Percentiles rank a stretch among this genome's conserved stretches.
These are phyloP conservation scores for Onygenales sp. DNA, from an alignment of 2,329 filamentous ascomycete genomes.

Conservation along the genomic window DNA sequence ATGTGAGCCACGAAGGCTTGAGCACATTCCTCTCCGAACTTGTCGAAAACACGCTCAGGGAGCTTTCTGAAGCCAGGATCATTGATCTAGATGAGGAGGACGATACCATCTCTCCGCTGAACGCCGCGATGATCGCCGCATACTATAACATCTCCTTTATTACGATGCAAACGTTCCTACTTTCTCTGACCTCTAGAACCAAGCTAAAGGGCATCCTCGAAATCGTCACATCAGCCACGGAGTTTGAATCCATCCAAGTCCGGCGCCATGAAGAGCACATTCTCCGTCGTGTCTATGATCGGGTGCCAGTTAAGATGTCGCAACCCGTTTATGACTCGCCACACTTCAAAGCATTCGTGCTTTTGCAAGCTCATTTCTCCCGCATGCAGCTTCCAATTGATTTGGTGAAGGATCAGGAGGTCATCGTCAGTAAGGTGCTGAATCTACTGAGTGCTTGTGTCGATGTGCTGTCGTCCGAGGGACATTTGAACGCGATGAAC, in stretches of 20 bases:
- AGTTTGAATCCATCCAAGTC: constrained; percentile 93
- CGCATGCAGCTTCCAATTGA: constrained; percentile 95
- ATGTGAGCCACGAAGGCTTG: constrained; percentile 84
- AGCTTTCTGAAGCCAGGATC: constrained; percentile 85
- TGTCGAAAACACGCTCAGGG: constrained; percentile 84
- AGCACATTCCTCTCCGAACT: constrained; percentile 90
- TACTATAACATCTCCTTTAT: constrained; percentile 99
- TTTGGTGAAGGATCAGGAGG: constrained; percentile 88
- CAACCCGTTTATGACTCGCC: constrained; percentile 75
- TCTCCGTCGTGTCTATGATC: constrained; percentile 85
- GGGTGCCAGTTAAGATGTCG: constrained; percentile 89
- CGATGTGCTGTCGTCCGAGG: constrained; percentile 90
- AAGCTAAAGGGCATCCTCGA: constrained; percentile 96
- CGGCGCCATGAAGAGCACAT: constrained; percentile 83
- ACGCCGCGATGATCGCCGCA: constrained; percentile 94
- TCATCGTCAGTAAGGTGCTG: constrained; percentile 73
- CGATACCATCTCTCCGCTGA: constrained; percentile 77
- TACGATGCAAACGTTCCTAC: constrained; percentile 96
- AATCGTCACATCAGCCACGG: constrained; percentile 91
- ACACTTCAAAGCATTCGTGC: constrained; percentile 96
- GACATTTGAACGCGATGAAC: constrained; percentile 92
- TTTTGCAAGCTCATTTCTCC: constrained; percentile 94
- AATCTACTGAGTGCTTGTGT: constrained; percentile 85
- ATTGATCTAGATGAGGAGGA: constrained; percentile 94
- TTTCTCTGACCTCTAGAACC: constrained; percentile 78